These are phyloP conservation scores for Nitzschia palea DNA, from an alignment of 108 stramenopile genomes.

Conservation along the genomic window DNA sequence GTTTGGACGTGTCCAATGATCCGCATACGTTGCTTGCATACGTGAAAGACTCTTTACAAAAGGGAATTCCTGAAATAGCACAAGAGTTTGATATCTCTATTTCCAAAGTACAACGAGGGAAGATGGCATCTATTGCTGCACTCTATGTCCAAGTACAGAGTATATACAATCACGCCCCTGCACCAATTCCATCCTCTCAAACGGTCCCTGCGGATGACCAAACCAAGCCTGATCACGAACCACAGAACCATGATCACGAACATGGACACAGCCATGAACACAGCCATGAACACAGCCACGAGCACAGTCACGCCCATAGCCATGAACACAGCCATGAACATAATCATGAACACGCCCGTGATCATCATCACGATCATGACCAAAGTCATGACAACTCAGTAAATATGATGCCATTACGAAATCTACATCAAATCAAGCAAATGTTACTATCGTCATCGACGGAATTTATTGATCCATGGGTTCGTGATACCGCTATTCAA, in stretches of 20 bases:
- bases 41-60: slow-evolving; percentile 42
- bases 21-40: slow-evolving; percentile 26
- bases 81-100: slow-evolving; percentile 57
- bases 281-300: slow-evolving; percentile 23
- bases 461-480: slow-evolving; percentile 62
- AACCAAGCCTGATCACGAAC: slow-evolving; percentile 5
- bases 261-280: slow-evolving; percentile 30
- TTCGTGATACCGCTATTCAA: slow-evolving; percentile 61
- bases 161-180: slow-evolving; percentile 54
- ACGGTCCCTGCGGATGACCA: slow-evolving; percentile 39
- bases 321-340: slow-evolving; percentile 38
- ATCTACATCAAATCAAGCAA: slow-evolving; percentile 67
- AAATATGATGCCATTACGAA: slow-evolving; percentile 64
- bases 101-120: slow-evolving; percentile 59
- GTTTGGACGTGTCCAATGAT: slow-evolving; percentile 60
- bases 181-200: slow-evolving; percentile 61
- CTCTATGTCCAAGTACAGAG: slow-evolving; percentile 60
- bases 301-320: no score
- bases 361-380: slow-evolving; percentile 5
- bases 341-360: slow-evolving; percentile 25
- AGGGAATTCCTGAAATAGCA: slow-evolving; percentile 64
- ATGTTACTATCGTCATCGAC: slow-evolving; percentile 64
- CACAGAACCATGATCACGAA: slow-evolving; percentile 38
- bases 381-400: not conserved
- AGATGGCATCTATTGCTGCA: slow-evolving; percentile 72